Base-by-base conservation (phyloP, 352 stramenopile species). In the Phytopythium cucurbitacearum region DNA sequence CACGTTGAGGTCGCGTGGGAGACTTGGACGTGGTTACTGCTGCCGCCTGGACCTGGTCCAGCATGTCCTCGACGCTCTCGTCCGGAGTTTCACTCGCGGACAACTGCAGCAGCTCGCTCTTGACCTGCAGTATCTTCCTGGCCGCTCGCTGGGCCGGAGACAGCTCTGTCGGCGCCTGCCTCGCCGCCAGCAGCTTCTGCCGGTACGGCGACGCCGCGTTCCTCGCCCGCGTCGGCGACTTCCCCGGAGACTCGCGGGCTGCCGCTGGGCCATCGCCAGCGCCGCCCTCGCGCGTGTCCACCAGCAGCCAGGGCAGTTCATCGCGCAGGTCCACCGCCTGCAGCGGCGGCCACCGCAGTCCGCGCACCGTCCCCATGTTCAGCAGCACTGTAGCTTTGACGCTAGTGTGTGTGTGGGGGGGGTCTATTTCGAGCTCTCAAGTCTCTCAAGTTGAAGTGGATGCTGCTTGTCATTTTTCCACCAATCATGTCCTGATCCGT, bases 131-230 rank as follows among this genome's bases (percentile, higher is more conserved):
- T 7, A 87, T 85, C 54, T 65, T 71, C 57, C 71, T 77, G 11
- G 66, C 76, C 3, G 76, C 76, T 53, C 64, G 76, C 40, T 81
- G 73, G 3, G 71, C 69, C 16, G 73, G 73, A n/a, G 76, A 80
- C 43, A 64, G 51, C 8, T 46, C 41, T 4, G 62, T 56, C 41
- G 53, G 64, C 36, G 48, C 36, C 13, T 45, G 46, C 35, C 58
- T 68, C 21, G 46, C 59, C 4, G 52, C 58, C 3, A 59, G 48
- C 1, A 78, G 59, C 6, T 8, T 36, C 43, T 72, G 69, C 11
- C 54, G 52, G 51, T 82, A 83, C n/a, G 72, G 71, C 42, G 76
- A 85, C 37, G 51, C 57, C 16, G 12, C 28, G 16, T 28, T 7
- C 28, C 9, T 5, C 4, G 9, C 2, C 32, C 12, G 8, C 4